These are phyloP conservation scores for Meyerozyma elateridarum DNA, from an alignment of 1,139 yeast species.

Conservation along the genomic window DNA sequence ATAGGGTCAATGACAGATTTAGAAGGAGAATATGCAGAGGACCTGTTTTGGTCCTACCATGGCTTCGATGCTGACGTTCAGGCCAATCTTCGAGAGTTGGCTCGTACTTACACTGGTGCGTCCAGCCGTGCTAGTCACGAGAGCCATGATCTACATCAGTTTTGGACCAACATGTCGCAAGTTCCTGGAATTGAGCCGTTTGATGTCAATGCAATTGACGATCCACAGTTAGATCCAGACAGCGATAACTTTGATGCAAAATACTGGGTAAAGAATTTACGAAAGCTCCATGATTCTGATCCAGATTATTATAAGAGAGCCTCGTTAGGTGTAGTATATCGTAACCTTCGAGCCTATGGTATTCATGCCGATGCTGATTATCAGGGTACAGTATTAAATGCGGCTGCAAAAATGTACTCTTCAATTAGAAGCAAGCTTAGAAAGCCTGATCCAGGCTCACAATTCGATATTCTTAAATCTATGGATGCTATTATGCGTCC, in stretches of 20 bases:
- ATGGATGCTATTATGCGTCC: conserved; percentile 7
- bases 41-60: conserved; percentile 31
- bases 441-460: conserved; percentile 1
- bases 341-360: conserved; percentile 17
- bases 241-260: conserved; percentile 16
- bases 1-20: conserved; percentile 31
- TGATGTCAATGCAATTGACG: conserved; percentile 10
- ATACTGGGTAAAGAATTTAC: conserved; percentile 24
- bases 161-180: conserved; percentile 46
- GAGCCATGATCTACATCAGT: conserved; percentile 21
- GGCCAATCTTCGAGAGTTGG: conserved; percentile 50
- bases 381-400: conserved; percentile 15
- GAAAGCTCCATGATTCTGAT: conserved; percentile 17
- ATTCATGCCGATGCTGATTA: conserved; percentile 16
- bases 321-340: conserved; percentile 17
- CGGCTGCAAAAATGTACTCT: conserved; percentile 8
- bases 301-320: conserved; percentile 19
- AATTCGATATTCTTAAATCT: conserved; percentile 7
- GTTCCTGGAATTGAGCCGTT: conserved; percentile 48
- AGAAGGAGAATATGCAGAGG: conserved; percentile 26
- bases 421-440: conserved; percentile 6
- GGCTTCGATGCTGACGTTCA: conserved; percentile 33
- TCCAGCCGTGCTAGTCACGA: no score
- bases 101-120: conserved; percentile 44
- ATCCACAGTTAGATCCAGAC: conserved; percentile 17